Base-by-base conservation (phyloP, 2,329 filamentous ascomycete species). In the Aspergillus pseudoterreus region DNA sequence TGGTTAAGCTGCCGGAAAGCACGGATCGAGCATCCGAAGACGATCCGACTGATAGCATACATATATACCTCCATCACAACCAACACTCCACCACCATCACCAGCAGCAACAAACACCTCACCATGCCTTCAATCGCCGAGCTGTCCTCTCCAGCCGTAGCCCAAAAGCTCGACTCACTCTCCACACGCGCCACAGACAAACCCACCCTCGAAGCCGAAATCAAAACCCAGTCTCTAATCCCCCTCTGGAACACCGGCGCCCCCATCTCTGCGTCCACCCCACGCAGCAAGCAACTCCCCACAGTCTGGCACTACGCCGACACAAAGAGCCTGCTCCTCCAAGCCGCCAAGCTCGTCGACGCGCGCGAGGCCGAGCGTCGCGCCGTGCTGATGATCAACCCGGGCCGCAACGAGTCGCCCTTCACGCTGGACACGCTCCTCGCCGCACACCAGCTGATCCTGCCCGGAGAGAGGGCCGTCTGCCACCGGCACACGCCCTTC, bases 401-500 rank as follows among this genome's bases (percentile, higher is more conserved):
- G 5, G 27, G 27, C 27, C 43, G 43, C 21, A 42, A 42, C 19
- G 21, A 45, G 21, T 27, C 43, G 5, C 43, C 43, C 27, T 45
- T 30, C 43, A 45, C 43, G 19, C 22, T 33, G n/a, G 43, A 45
- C 43, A 45, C 43, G 11, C 43, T 45, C 1, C 39, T 42, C 15
- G 39, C 39, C 17, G 39, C 39, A 5, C 39, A 42, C n/a, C 47
- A 49, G 30, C 21, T 49, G 6, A 32, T 49, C 30, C 14, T 32
- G 4, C 47, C 38, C 11, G 47, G 47, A 11, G 47, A 49, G 17
- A 49, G 8, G 4, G 47, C 47, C 1, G 10, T 32, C 38, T 17
- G 19, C 19, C 47, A 49, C 30, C 47, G 38, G 10, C 38, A 49
- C 39, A 49, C 30, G 14, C 19, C 47, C 27, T 49, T 49, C 17